Base-by-base conservation (phyloP, 2,329 filamentous ascomycete genomes). In the Didymella lethalis region DNA sequence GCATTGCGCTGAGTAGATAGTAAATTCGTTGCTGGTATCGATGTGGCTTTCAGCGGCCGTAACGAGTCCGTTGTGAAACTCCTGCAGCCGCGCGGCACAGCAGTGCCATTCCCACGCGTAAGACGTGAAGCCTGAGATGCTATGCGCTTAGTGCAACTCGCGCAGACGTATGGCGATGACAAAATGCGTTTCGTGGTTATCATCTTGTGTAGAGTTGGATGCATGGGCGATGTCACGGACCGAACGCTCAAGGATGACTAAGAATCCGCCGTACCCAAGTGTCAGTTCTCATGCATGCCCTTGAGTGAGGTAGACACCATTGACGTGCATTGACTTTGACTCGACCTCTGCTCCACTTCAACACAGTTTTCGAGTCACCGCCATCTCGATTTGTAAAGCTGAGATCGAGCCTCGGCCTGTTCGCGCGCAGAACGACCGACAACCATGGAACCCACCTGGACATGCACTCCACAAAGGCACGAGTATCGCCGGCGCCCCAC, bases 61-160 rank as follows among this genome's bases (percentile, higher is more conserved):
- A 49, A 28, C 25, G 31, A 48, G 16, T 43, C 55, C 26, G 62
- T 45, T 18, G 14, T 34, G 32, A 41, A 47, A 46, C 38, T 54
- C 23, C 31, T 57, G 54, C 57, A 50, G 40, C 47, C 43, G 56
- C 64, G 61, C n/a, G 34, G 23, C n/a, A 25, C 40, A 25, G 29
- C 29, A 10, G 48, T 44, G 26, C 48, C 57, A 54, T 47, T 31
- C 11, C 11, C 26, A 44, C 38, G 46, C 11, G 48, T 40, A 12
- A 29, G 28, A 18, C 25, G 52, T 36, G 23, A 25, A 18, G 48
- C 47, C 5, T 34, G 41, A 48, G 38, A 46, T 58, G 54, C 44
- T 54, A 66, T 54, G 36, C 62, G 63, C 54, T 64, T 66, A n/a
- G 54, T 65, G 60, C 72, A 76, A 61, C 59, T 69, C 49, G 66